Base-by-base conservation (phyloP, 306 rosid species). In the Dalbergia oliveri region DNA sequence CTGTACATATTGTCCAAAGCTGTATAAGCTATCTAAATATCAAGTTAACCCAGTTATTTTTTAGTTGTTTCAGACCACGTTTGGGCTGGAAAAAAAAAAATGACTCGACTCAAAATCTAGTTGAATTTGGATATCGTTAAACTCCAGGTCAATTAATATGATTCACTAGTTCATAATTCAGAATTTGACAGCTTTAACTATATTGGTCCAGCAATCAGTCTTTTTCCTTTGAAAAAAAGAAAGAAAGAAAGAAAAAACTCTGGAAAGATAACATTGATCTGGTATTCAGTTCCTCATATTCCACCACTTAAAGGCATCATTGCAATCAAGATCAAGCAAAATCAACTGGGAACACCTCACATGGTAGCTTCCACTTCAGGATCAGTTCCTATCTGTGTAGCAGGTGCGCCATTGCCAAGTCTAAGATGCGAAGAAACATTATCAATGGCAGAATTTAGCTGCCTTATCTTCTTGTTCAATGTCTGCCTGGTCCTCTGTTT, bases 391-490 rank as follows among this genome's bases (percentile, higher is more conserved):
- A 83, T 63, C 33, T 86, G 88, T 19, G 78, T 87, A 19, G 67
- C 53, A n/a, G 97, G 93, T 12, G 69, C 76, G 21, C 82, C 91
- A 47, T 87, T 95, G 79, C 94, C 92, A 62, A 96, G 97, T 86
- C 96, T 93, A 84, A 93, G 84, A 69, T 95, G 98, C 6, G 98
- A 93, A 80, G 96, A 93, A 66, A 95, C 94, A 39, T 95, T 93
- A 86, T 95, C 99, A 69, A 95, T 95, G 83, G 98, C 98, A 6
- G 97, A 90, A 79, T 91, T 91, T 78, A 95, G 91, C 79, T 93
- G 99, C 69, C 93, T 26, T 78, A 95, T 93, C 84, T 95, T 95
- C 61, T 84, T 93, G 79, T 90, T 93, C 84, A 95, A 84, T 61
- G 92, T 90, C 89, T 88, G 88, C 74, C 94, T 88, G 49, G 98